Conservation (phyloP, 192 early-diverging fungal species). For the Obelidium mucronatum region DNA sequence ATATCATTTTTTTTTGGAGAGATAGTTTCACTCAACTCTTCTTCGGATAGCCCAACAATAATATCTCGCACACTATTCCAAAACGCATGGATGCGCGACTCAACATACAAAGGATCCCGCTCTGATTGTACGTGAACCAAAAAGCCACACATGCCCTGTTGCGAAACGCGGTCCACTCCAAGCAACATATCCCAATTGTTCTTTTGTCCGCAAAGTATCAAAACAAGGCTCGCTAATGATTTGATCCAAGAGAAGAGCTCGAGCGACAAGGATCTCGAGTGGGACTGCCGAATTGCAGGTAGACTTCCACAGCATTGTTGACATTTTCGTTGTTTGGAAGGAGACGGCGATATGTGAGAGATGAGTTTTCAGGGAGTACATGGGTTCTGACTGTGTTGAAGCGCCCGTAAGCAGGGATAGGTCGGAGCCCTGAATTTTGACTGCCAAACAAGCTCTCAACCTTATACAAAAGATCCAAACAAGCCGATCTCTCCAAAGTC, state of each 20-base stretch:
- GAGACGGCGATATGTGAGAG: slow-evolving; percentile 28
- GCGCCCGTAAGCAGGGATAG: slow-evolving; percentile 61
- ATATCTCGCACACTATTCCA: slow-evolving; percentile 59
- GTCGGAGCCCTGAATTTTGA: slow-evolving; percentile 42
- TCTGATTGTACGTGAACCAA: slow-evolving; percentile 89
- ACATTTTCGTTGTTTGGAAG: slow-evolving; percentile 83
- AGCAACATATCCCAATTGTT: slow-evolving; percentile 75
- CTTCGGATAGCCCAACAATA: slow-evolving; percentile 42
- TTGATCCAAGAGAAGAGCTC: slow-evolving; percentile 79
- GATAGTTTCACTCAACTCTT: slow-evolving; percentile 19
- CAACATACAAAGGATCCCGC: slow-evolving; percentile 78
- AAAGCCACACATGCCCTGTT: slow-evolving; percentile 77
- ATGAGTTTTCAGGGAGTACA: slow-evolving; percentile 48
- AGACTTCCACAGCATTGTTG: slow-evolving; percentile 90
- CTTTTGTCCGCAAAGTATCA: slow-evolving; percentile 93
- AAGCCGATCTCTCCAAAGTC: slow-evolving; percentile 73
- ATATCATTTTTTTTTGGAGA: slow-evolving; percentile 30
- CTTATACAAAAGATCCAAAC: slow-evolving; percentile 63
- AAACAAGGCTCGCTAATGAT: slow-evolving; percentile 90
- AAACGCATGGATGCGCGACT: slow-evolving; percentile 82
- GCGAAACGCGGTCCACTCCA: slow-evolving; percentile 74
- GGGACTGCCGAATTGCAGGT: slow-evolving; percentile 78
- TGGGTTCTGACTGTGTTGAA: slow-evolving; percentile 62
- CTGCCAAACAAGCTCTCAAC: slow-evolving; percentile 61
- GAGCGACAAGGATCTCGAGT: slow-evolving; percentile 65